A percentile compares a stretch with the other conserved stretches of the same genome.
Conservation (phyloP, 257 asterid species). For the Ilex aquifolium region DNA sequence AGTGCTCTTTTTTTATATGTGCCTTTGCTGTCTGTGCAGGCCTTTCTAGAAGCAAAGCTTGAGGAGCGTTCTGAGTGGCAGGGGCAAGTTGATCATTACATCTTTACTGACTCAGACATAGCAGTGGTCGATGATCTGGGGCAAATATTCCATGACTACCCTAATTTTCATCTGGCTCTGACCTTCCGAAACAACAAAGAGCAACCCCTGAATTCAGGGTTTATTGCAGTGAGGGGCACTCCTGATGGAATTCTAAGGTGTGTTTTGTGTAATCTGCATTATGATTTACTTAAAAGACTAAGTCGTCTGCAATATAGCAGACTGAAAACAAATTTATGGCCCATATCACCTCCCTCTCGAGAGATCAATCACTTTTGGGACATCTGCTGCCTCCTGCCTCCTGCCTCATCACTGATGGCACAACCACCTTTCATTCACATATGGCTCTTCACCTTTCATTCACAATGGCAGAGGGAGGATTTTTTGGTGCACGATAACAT, state of each 20-base stretch:
- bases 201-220: conserved; percentile 93
- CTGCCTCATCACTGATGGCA: too few relatives aligned
- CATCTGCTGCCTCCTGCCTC: too few relatives aligned
- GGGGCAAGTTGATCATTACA: conserved; percentile 53
- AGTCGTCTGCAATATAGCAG: too few relatives aligned
- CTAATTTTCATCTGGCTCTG: conserved; percentile 75
- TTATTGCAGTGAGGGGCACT: conserved; percentile 89
- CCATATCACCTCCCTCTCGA: too few relatives aligned
- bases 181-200: conserved; percentile 95
- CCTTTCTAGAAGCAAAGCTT: conserved; percentile 55
- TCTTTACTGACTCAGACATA: conserved; percentile 90
- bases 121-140: conserved; percentile 76
- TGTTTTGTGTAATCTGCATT: background rate
- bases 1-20: too few relatives aligned
- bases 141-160: conserved; percentile 49
- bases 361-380: too few relatives aligned
- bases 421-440: too few relatives aligned
- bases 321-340: too few relatives aligned
- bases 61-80: conserved; percentile 39
- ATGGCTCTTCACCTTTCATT: too few relatives aligned
- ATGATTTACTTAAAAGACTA: too few relatives aligned
- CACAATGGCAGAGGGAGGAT: too few relatives aligned
- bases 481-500: too few relatives aligned
- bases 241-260: conserved; percentile 72
- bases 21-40: conserved; percentile 30